Percentiles rank a stretch among this genome's conserved stretches.
Evolutionary conservation across 805 yeast species (phyloP).

Genomic region (Spathaspora gorwiae): DNA sequence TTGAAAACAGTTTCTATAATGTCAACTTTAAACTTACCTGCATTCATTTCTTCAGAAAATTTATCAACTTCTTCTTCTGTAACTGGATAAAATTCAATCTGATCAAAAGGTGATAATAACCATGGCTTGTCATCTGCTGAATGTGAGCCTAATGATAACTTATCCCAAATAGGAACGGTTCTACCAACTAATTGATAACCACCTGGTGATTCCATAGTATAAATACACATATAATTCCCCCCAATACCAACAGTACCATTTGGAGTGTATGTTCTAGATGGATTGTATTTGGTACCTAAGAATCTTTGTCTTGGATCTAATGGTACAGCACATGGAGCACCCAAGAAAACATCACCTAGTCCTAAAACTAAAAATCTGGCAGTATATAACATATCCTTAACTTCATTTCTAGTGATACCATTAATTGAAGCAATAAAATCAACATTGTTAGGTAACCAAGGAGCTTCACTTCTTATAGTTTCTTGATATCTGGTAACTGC

Average conservation of each 20-base stretch:
- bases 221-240: conserved; percentile 98
- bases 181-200: conserved; percentile 96
- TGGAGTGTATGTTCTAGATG: conserved; percentile 93
- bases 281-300: conserved; percentile 91
- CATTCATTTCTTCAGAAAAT: conserved; percentile 66
- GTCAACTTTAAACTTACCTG: conserved; percentile 76
- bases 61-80: conserved; percentile 75
- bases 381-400: conserved; percentile 77
- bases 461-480: conserved; percentile 89
- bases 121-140: conserved; percentile 59
- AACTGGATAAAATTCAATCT: conserved; percentile 91
- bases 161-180: conserved; percentile 97
- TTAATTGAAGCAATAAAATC: conserved; percentile 91
- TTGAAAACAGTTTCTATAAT: conserved; percentile 77
- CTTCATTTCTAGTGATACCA: conserved; percentile 69
- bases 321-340: conserved; percentile 98
- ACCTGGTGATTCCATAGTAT: conserved; percentile 98
- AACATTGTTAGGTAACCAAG: conserved; percentile 97
- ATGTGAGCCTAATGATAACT: conserved; percentile 70
- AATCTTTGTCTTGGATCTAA: conserved; percentile 93
- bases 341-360: conserved; percentile 93
- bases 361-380: conserved; percentile 93
- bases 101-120: conserved; percentile 90
- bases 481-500: conserved; percentile 91
- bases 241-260: conserved; percentile 98